A percentile compares a stretch with the other conserved stretches of the same genome.
Conservation (phyloP, 768 basidiomycete genomes). For the Grammothele lineata region DNA sequence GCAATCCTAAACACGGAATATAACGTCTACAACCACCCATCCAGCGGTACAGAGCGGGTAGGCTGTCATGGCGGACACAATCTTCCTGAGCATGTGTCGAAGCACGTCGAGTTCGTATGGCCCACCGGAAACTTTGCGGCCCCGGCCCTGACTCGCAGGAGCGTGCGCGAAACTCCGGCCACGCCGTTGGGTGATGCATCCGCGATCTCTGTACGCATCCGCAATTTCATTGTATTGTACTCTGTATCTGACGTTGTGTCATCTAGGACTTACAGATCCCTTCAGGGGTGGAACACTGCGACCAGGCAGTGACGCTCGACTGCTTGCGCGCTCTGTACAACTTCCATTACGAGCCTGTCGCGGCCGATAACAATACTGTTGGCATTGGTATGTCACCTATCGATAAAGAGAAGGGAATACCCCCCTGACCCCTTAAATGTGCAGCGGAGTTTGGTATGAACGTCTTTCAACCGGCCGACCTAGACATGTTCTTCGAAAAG, state of each 20-base stretch:
- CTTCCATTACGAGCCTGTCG: constrained; percentile 17
- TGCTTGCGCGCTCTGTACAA: constrained; percentile 30
- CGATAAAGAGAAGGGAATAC: too few species aligned
- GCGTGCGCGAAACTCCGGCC: too few species aligned
- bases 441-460: constrained; percentile 40
- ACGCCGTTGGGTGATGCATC: too few species aligned
- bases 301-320: constrained; percentile 21
- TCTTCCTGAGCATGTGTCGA: constrained; percentile 52
- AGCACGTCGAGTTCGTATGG: constrained; percentile 62
- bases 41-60: constrained; percentile 46
- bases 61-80: constrained; percentile 59
- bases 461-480: constrained; percentile 36
- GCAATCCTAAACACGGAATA: constrained; percentile 44
- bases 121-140: constrained; percentile 65
- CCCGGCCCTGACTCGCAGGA: neutral
- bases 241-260: too few species aligned
- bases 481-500: constrained; percentile 37
- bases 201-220: too few species aligned
- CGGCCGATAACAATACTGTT: constrained; percentile 22
- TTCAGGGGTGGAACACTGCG: too few species aligned
- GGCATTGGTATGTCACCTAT: constrained; percentile 27
- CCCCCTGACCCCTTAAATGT: too few species aligned
- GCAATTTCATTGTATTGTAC: too few species aligned
- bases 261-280: too few species aligned
- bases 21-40: constrained; percentile 50